These are phyloP conservation scores for Gliomastix tumulicola DNA, from an alignment of 2,329 filamentous ascomycete genomes.

Conservation along the genomic window DNA sequence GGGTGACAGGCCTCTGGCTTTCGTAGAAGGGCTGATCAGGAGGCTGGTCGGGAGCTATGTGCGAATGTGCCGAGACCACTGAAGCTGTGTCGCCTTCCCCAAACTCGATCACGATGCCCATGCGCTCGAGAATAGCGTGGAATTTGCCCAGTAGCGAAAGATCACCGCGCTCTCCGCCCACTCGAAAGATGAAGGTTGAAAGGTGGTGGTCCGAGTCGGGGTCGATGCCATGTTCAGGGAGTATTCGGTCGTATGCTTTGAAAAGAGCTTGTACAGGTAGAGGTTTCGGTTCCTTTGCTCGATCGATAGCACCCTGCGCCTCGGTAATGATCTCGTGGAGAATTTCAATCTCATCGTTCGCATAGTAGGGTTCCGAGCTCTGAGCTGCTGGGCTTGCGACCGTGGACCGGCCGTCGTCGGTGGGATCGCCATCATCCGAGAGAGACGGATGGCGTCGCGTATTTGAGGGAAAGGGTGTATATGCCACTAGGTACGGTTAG, in stretches of 20 bases:
- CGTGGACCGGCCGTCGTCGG: conserved; percentile 17
- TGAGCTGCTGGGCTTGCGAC: conserved; percentile 16
- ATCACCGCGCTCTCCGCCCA: conserved; percentile 58
- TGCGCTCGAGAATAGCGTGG: conserved; percentile 55
- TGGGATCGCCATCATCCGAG: no score
- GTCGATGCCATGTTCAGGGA: conserved; percentile 63
- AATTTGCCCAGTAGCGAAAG: conserved; percentile 62
- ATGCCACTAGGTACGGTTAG: no score
- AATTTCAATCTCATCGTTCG: conserved; percentile 66
- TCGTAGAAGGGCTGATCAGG: no score
- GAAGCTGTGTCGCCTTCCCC: conserved; percentile 25
- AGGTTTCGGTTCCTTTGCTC: conserved; percentile 51
- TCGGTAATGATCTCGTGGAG: conserved; percentile 69
- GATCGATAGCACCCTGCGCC: conserved; percentile 58
- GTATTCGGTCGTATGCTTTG: conserved; percentile 68
- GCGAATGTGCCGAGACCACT: conserved; percentile 3
- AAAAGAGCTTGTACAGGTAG: conserved; percentile 74
- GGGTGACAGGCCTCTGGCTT: no score
- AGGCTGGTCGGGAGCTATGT: conserved; percentile 2
- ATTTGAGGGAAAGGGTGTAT: no score
- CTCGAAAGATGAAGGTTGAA: conserved; percentile 70
- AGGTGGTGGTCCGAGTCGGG: conserved; percentile 70
- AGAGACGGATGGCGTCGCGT: no score
- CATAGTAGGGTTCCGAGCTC: conserved; percentile 40
- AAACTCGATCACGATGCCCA: conserved; percentile 67